Evolutionary conservation across 1,284 basidiomycete genomes (phyloP).

Genomic region (Leccinum fallax): DNA sequence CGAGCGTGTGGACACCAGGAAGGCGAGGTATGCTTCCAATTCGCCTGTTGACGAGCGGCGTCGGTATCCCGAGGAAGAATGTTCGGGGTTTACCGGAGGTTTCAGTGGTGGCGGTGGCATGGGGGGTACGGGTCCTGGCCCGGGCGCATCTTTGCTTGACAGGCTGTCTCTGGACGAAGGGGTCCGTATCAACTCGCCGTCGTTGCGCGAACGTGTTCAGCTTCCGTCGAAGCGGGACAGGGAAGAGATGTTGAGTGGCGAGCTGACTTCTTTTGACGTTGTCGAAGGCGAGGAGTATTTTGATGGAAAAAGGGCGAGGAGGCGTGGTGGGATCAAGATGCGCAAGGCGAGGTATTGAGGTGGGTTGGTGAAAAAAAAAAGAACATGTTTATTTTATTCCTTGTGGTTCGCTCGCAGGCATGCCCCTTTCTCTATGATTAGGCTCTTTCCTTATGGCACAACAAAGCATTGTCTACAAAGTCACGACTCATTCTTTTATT

Average conservation of each 20-base stretch:
- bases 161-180: conserved; percentile 36
- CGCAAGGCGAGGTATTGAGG: conserved; percentile 26
- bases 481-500: conserved; percentile 16
- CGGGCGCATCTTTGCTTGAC: conserved; percentile 41
- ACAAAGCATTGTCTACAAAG: conserved; percentile 4
- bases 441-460: conserved; percentile 3
- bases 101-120: neutral
- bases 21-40: conserved; percentile 5
- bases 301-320: conserved; percentile 28
- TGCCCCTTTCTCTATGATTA: conserved; percentile 5
- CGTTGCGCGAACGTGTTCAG: conserved; percentile 45
- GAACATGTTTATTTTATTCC: neutral
- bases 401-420: neutral
- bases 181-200: conserved; percentile 23
- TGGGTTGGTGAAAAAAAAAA: neutral
- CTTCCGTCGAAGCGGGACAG: conserved; percentile 41
- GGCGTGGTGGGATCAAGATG: conserved; percentile 21
- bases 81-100: neutral
- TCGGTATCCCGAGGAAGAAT: conserved; percentile 22
- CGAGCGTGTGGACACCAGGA: conserved; percentile 27
- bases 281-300: conserved; percentile 26
- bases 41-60: conserved; percentile 23
- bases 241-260: conserved; percentile 38
- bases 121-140: neutral
- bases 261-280: conserved; percentile 13